Base-by-base conservation (phyloP, 495 filamentous ascomycete species). In the Paragyromitra xinjiangensis region DNA sequence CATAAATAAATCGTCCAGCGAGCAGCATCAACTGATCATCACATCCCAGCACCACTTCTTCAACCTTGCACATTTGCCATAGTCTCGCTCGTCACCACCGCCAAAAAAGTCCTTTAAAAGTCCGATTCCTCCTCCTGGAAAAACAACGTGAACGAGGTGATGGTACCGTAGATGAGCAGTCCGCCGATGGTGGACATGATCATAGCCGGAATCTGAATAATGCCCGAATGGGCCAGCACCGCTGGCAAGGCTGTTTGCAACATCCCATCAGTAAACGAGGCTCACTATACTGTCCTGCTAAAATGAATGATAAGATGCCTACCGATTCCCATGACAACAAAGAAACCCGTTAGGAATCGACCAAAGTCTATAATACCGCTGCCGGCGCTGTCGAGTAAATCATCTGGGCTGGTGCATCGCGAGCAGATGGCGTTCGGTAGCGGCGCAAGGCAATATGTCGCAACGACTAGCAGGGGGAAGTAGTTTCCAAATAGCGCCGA, bases 301-400 rank as follows among this genome's bases (percentile, higher is more conserved):
- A 14, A 51, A 51, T n/a, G 65, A 19, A 26, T 0, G 24, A 40
- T 4, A 78, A 40, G 19, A 24, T 44, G 89, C 93, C 77, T 87
- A 99, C 95, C 95, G 84, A 99, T 90, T 12, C 95, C 95, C 94
- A 97, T 97, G 40, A 98, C 88, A n/a, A 98, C 94, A 85, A 99
- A 85, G 78, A 98, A 98, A 0, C 96, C 95, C 0, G 95, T 99
- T 84, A 93, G 88, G 84, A 98, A 99, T 75, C 93, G 88, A 40
- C 95, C 95, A 83, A 99, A 92, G 83, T 99, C 95, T 42, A 97
- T 87, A 37, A 95, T 85, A 1, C 91, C 93, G 78, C 88, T 93
- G 37, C 93, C 91, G 11, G 89, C 87, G 83, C 89, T 91, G 81
- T 75, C 82, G 84, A 96, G 94, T 79, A 99, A 98, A 84, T 98